Base-by-base conservation (phyloP, 177 flowering plant species). In the Vitis hybrid region DNA sequence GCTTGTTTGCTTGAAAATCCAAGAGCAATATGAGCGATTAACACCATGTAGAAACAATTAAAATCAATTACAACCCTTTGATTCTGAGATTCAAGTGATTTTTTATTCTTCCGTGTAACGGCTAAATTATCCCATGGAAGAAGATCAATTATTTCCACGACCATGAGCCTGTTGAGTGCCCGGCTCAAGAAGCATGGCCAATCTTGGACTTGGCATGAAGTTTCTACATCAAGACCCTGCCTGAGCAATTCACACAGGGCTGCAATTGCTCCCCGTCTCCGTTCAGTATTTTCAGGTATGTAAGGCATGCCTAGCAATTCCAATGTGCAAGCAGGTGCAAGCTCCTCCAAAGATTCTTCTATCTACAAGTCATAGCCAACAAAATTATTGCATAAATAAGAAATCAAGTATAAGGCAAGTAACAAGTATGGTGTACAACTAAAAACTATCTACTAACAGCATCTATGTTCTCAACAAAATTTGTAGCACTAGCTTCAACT, bases 261-360 rank as follows among this genome's bases (percentile, higher is more conserved):
- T 80, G 98, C 86, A 76, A 93, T 86, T 46, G 98, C 97, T 67
- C 98, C 94, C 63, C 79, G 74, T 78, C 99, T 86, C 53, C 98
- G 78, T 78, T 91, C 98, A 76, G 93, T 88, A 86, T 90, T 90
- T 87, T 89, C 94, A 66, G 96, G 92, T 55, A 85, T 79, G 69
- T 71, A 82, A 76, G 96, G 88, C 92, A 90, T 73, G 70, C 88
- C 89, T 49, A 95, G 75, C 61, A 91, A 71, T 79, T 95, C 98
- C 87, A 95, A 79, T 24, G 97, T 88, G 84, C 98, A 95, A 73
- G 93, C 93, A 81, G 99, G 97, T 63, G 97, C 97, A 77, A 90
- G 92, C 81, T 88, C 95, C 81, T 93, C 99, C 88, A 95, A 74
- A 35, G 98, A 91, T 76, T 90, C 97, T 84, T 95, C 98, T 72